Conservation (phyloP, 257 asterid species). For the Pogostemon cablin region DNA sequence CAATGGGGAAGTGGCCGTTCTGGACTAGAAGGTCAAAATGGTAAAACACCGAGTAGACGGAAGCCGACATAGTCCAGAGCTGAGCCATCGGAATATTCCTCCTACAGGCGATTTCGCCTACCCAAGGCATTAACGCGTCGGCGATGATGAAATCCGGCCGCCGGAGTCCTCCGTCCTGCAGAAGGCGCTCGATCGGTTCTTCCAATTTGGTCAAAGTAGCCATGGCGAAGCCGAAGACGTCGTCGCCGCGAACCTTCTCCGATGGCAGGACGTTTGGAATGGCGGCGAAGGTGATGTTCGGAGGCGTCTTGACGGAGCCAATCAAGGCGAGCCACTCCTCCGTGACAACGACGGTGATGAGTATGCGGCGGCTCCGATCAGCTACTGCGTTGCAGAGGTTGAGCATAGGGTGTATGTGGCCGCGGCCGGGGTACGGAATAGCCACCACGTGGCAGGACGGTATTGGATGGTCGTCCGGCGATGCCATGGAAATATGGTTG, state of each 20-base stretch:
- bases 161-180: constrained; percentile 34
- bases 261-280: constrained; percentile 62
- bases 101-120: constrained; percentile 33
- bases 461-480: constrained; percentile 4
- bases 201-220: constrained; percentile 47
- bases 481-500: background rate
- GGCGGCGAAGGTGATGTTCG: constrained; percentile 35
- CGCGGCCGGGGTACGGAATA: constrained; percentile 46
- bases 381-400: constrained; percentile 42
- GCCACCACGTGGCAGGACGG: constrained; percentile 37
- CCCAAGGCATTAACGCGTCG: constrained; percentile 50
- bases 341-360: constrained; percentile 45
- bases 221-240: constrained; percentile 30
- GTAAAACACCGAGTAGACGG: constrained; percentile 40
- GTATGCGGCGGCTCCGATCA: constrained; percentile 22
- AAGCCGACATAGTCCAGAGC: constrained; percentile 56
- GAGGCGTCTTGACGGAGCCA: constrained; percentile 33
- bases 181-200: constrained; percentile 52
- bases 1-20: constrained; percentile 45
- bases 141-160: constrained; percentile 41
- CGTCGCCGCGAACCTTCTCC: constrained; percentile 54
- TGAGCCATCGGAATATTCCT: constrained; percentile 59
- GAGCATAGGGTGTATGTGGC: constrained; percentile 47
- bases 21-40: constrained; percentile 46
- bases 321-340: constrained; percentile 39